Evolutionary conservation across 129 eudicot species (phyloP).

Genomic region (Silybum marianum): DNA sequence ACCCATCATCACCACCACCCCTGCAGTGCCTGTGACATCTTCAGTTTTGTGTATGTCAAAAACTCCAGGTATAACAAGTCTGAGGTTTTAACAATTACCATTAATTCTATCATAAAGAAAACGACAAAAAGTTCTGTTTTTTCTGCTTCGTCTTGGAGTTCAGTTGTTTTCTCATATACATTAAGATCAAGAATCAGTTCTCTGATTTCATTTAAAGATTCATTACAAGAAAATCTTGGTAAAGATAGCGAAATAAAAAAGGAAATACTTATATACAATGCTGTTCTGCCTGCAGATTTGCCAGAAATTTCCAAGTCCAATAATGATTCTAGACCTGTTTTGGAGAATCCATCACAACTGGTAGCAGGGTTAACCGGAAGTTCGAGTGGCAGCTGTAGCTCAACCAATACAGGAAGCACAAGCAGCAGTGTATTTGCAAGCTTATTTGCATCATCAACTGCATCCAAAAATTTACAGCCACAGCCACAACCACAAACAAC

Average conservation of each 20-base stretch:
- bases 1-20: constrained; percentile 31
- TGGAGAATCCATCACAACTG: constrained; percentile 43
- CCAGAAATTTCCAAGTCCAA: constrained; percentile 45
- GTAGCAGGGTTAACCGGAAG: constrained; percentile 43
- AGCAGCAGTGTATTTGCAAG: constrained; percentile 84
- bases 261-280: constrained; percentile 19
- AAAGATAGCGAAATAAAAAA: background rate
- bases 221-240: constrained; percentile 12
- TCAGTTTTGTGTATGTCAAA: constrained; percentile 43
- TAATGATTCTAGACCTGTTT: constrained; percentile 29
- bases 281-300: constrained; percentile 43
- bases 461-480: constrained; percentile 53
- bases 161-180: constrained; percentile 36
- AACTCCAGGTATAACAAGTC: constrained; percentile 59
- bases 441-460: constrained; percentile 78
- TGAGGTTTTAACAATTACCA: background rate
- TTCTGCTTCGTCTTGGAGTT: constrained; percentile 36
- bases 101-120: constrained; percentile 25
- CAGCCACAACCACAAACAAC: constrained; percentile 36
- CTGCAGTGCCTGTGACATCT: constrained; percentile 39
- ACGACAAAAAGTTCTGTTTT: constrained; percentile 29
- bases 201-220: constrained; percentile 14
- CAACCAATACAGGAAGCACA: constrained; percentile 68
- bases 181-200: no score
- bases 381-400: constrained; percentile 56